Evolutionary conservation across 192 early-diverging fungal genomes (phyloP), one percentile per base, ranked within the genome.

Genomic region (Obelidium mucronatum): DNA sequence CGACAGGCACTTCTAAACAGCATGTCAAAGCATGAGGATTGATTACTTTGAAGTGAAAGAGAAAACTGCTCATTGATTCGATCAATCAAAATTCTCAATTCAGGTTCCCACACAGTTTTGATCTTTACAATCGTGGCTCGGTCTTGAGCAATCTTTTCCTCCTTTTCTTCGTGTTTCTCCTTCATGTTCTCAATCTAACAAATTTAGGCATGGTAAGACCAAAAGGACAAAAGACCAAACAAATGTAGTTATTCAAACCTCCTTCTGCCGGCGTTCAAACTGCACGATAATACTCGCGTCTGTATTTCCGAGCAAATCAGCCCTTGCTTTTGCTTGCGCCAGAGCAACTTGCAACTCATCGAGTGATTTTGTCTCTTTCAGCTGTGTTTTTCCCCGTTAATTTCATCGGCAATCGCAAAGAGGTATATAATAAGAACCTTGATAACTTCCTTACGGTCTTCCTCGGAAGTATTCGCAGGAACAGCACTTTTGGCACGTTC

Each of bases 51-150:
- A 76, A 98, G 94, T 48, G 93, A 89, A 2, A 77, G 77, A 2
- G 88, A 84, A 72, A 97, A 97, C 24, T 85, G 83, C 35, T 72
- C 73, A 73, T 91, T 90, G 62, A 99, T 94, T 34, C 68, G 53
- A 1, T 28, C 61, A 1, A 97, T 81, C 2, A 98, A 79, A 0
- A 73, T 74, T 2, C 68, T 74, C 44, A 99, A 75, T 53, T 90
- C 85, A 15, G 80, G 76, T 56, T 92, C 84, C 95, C 96, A 99
- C 39, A 84, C 73, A 5, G 78, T 71, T 83, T 89, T 78, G 6
- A 75, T 55, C 22, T 58, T 26, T 28, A 71, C 42, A 35, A 83
- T 78, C 48, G 40, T 71, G n/a, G 24, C 60, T 19, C 30, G 44
- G 26, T 42, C 22, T 48, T 80, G 60, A 3, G 17, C 73, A 60